Base-by-base conservation (phyloP, 208 protist genomes). In the Acanthamoeba castellanii region DNA sequence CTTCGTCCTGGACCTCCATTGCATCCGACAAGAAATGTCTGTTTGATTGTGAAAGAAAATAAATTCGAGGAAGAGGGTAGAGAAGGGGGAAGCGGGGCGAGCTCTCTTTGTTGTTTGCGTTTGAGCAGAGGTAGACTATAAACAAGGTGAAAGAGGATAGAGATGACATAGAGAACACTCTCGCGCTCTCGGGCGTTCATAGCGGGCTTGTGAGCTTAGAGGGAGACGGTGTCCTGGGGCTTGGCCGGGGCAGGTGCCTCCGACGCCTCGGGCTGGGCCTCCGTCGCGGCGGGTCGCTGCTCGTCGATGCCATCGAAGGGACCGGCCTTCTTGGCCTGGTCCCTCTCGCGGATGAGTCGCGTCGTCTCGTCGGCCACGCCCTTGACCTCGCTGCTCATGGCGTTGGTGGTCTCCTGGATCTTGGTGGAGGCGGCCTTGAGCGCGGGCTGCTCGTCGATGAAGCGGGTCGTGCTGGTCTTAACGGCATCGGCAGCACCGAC, bases 141-240 rank as follows among this genome's bases (percentile, higher is more conserved):
- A 32, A 68, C 61, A 68, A 30, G 27, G 27, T 16, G 61, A 30
- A 27, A 27, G 27, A 9, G 27, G 25, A 68, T 30, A 16, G 61
- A 68, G 61, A 32, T 3, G 61, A 30, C 22, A 25, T 3, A 59
- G 55, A 59, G 55, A 16, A 16, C 55, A 25, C 55, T 66, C 59
- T 64, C 20, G 57, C 20, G 57, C 57, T 27, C 59, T 64, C 25
- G 16, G 32, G 42, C 30, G 72, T n/a, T 22, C 6, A 76, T 32
- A 30, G 2, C 22, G 25, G 0, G 61, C 59, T 66, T 37, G 11
- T 57, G 37, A 14, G 27, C 25, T 84, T 55, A 89, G 82, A 89
- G 82, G n/a, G 82, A 89, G 52, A 89, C 82, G n/a, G 82, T 89
- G 82, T 89, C 82, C 30, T 59, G 50, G n/a, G 82, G 82, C 82